Conservation (phyloP, 2,329 filamentous ascomycete species). For the Penicillium sp. region DNA sequence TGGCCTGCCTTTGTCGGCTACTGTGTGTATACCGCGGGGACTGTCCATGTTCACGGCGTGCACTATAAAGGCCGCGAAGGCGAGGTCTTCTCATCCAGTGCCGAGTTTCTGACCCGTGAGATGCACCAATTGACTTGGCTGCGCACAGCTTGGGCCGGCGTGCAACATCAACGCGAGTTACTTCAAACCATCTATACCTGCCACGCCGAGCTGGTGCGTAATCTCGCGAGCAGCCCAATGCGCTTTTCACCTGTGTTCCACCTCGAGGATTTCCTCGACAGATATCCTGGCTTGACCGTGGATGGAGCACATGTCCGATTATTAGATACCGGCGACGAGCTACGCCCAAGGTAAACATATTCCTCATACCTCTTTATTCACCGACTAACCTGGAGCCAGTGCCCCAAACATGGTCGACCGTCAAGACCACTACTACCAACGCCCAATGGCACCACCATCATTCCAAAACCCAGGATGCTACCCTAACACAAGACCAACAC, state of each 20-base stretch:
- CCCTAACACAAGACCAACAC: conserved; percentile 8
- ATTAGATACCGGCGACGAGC: conserved; percentile 62
- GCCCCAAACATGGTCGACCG: conserved; percentile 13
- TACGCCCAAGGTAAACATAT: conserved; percentile 13
- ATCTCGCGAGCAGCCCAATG: conserved; percentile 65
- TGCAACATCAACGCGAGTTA: conserved; percentile 77
- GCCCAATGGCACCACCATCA: conserved; percentile 16
- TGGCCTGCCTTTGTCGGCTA: conserved; percentile 87
- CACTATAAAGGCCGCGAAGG: conserved; percentile 69
- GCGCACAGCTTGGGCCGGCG: conserved; percentile 71
- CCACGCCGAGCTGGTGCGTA: conserved; percentile 78
- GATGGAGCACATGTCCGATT: conserved; percentile 74
- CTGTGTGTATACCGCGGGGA: conserved; percentile 81
- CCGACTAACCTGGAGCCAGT: conserved; percentile 5
- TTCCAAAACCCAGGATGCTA: conserved; percentile 16
- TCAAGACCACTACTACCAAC: conserved; percentile 22
- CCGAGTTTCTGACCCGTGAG: conserved; percentile 72
- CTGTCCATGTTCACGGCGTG: conserved; percentile 82
- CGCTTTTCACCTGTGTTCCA: conserved; percentile 78
- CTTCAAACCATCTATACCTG: conserved; percentile 74
- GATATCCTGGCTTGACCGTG: conserved; percentile 70
- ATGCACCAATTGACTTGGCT: conserved; percentile 78
- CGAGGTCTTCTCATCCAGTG: conserved; percentile 62
- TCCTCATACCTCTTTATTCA: neutral
- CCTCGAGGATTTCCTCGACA: conserved; percentile 82